Evolutionary conservation across 139 green algal genomes (phyloP), one percentile per base, ranked within the genome.

Genomic region (Gonium pectorale): DNA sequence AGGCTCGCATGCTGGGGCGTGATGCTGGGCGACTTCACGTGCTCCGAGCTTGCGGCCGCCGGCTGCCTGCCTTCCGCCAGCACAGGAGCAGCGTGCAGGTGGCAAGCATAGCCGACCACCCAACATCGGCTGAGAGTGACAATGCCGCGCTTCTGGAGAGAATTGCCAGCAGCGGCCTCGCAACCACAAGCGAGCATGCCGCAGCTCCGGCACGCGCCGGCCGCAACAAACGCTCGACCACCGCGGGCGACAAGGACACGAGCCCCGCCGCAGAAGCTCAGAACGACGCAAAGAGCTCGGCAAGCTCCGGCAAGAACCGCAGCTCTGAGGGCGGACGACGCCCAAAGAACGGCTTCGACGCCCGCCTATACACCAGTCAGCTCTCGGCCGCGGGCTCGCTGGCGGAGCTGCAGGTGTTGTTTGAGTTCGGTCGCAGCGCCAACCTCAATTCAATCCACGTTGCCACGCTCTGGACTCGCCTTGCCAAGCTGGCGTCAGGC

Each of bases 401-500:
- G 4, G 17, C n/a, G 29, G 75, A 83, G 41, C 60, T 83, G 41
- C 41, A 83, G n/a, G 15, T 62, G 6, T 31, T 83, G 13, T 62
- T 83, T 1, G 59, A 83, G 22, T 5, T 27, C 8, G 62, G 43
- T 2, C n/a, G 62, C 6, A 27, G 31, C 1, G 43, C 73, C 4
- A 33, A 63, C 31, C 41, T 74, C 31, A 83, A 83, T 41, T 17
- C 60, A 2, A 74, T 83, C 21, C 77, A 83, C 31, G 40, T 83
- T 3, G 77, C 62, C 7, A 72, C 77, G 77, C 62, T 71, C 37
- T 82, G 75, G 75, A 63, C 75, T 7, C 59, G 59, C 15, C 75
- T 82, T 5, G 75, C 75, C 40, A 82, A 82, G 59, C 75, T 82
- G 7, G 41, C 46, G 26, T 44, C 38, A 66, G 56, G 6, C 56